These are phyloP conservation scores for Gossypium mustelinum DNA, from an alignment of 345 rosid genomes.

Conservation along the genomic window DNA sequence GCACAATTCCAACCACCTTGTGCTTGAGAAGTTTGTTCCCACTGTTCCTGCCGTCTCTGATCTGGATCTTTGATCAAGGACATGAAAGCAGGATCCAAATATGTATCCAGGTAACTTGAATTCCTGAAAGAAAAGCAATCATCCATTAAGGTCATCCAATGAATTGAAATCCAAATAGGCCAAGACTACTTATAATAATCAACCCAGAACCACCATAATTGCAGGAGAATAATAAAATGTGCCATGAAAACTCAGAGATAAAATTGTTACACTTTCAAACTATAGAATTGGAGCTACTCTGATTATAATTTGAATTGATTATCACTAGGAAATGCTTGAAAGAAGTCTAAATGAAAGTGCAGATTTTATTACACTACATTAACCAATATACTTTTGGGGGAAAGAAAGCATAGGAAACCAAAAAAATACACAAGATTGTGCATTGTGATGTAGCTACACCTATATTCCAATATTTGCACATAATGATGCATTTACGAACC, in stretches of 20 bases:
- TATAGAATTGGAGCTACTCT: neutral
- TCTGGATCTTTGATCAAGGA: slow-evolving; percentile 95
- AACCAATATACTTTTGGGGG: neutral
- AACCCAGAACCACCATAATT: neutral
- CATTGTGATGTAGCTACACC: neutral
- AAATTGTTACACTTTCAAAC: neutral
- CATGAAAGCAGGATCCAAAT: slow-evolving; percentile 97
- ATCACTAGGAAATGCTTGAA: neutral
- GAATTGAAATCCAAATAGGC: neutral
- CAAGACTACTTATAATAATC: neutral
- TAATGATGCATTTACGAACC: neutral
- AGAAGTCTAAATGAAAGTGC: neutral
- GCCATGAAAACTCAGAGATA: neutral
- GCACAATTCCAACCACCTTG: slow-evolving; percentile 78
- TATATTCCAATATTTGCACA: neutral
- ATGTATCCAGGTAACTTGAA: slow-evolving; percentile 72
- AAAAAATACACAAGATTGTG: neutral
- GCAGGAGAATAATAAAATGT: neutral
- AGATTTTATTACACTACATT: neutral
- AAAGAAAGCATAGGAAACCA: neutral
- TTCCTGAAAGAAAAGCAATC: slow-evolving; percentile 49
- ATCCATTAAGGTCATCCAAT: slow-evolving; percentile 5
- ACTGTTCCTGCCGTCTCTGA: slow-evolving; percentile 80
- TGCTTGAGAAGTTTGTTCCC: slow-evolving; percentile 89
- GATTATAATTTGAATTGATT: neutral